Percentiles rank a stretch among this genome's conserved stretches.
These are phyloP conservation scores for Xylariaceae sp. DNA, from an alignment of 2,329 filamentous ascomycete genomes.

Conservation along the genomic window DNA sequence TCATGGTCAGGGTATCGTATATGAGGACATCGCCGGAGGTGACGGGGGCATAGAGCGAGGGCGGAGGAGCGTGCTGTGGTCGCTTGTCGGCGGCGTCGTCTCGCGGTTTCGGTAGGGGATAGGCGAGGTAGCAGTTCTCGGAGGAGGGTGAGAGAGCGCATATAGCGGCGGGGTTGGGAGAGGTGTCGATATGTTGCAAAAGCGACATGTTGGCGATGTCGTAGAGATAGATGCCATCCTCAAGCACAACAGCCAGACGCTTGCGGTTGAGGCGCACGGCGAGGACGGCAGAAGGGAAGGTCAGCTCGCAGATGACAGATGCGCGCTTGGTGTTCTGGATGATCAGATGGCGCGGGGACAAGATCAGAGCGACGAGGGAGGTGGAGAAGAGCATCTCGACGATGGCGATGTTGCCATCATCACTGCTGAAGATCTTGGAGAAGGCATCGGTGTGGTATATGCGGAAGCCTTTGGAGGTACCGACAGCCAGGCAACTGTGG, in stretches of 20 bases:
- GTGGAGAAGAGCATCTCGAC: slow-evolving; percentile 99
- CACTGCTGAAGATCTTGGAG: slow-evolving; percentile 88
- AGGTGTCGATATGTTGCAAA: slow-evolving; percentile 87
- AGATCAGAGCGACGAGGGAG: slow-evolving; percentile 86
- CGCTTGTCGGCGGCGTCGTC: slow-evolving; percentile 55
- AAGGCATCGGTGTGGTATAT: slow-evolving; percentile 98
- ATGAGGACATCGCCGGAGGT: slow-evolving; percentile 90
- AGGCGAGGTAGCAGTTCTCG: slow-evolving; percentile 92
- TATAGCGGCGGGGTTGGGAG: slow-evolving; percentile 86
- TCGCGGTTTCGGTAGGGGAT: slow-evolving; percentile 75
- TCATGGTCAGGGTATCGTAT: slow-evolving; percentile 83
- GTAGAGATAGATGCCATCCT: slow-evolving; percentile 96
- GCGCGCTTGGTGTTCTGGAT: slow-evolving; percentile 91
- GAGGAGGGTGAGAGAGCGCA: slow-evolving; percentile 91
- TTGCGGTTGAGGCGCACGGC: slow-evolving; percentile 93
- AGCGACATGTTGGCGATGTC: slow-evolving; percentile 99
- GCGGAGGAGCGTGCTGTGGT: slow-evolving; percentile 81
- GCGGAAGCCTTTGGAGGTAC: slow-evolving; percentile 92
- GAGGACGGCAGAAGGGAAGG: slow-evolving; percentile 93
- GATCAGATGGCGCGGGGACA: slow-evolving; percentile 86
- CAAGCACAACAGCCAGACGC: slow-evolving; percentile 85
- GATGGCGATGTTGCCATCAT: slow-evolving; percentile 91
- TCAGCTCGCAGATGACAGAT: slow-evolving; percentile 95
- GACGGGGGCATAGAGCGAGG: slow-evolving; percentile 71
- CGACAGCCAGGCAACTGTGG: slow-evolving; percentile 93